Base-by-base conservation (phyloP, 176 grass and related monocot genomes). In the sorghum (Sorghum bicolor) region DNA sequence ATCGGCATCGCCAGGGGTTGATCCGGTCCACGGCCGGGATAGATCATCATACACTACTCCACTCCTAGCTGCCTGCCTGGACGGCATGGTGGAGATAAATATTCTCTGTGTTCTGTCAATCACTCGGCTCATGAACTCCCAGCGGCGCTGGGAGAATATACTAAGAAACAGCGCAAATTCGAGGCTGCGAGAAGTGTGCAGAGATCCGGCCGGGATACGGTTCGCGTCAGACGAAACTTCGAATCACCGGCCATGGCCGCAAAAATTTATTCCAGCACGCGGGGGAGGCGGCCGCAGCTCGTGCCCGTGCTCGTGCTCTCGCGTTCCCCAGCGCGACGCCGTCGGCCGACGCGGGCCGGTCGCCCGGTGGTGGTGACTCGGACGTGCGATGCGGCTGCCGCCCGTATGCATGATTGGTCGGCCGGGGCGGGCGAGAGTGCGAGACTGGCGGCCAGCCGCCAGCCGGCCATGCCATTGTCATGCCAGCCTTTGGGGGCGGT, bases 211-310 rank as follows among this genome's bases (percentile, higher is more conserved):
- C 16, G 58, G 39, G 84, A 87, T 80, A 34, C 62, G 69, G 69
- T 63, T 80, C 88, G 62, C 50, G 83, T 82, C 4, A 9, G 5
- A 67, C 62, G 80, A 87, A 90, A 41, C 85, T 90, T 90, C 70
- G 76, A 68, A 80, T 80, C 84, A 76, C 84, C 40, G 69, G 40
- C 75, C 39, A 12, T 19, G 5, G 8, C 37, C 45, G 28, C 19
- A 20, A 14, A 77, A 5, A 52, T 68, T 50, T 80, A 87, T 69
- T 82, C 48, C 75, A 34, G 8, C 80, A 60, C 44, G 68, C 62
- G 61, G 25, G 36, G 72, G 22, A 5, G 4, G 19, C 24, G 36
- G 67, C 57, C 79, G 19, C 41, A n/a, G n/a, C n/a, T n/a, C n/a
- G n/a, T 1, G 78, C 63, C 69, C 64, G 28, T 55, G 73, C 31